Conservation (phyloP, 2,329 filamentous ascomycete genomes). For the Colletotrichum sp. region DNA sequence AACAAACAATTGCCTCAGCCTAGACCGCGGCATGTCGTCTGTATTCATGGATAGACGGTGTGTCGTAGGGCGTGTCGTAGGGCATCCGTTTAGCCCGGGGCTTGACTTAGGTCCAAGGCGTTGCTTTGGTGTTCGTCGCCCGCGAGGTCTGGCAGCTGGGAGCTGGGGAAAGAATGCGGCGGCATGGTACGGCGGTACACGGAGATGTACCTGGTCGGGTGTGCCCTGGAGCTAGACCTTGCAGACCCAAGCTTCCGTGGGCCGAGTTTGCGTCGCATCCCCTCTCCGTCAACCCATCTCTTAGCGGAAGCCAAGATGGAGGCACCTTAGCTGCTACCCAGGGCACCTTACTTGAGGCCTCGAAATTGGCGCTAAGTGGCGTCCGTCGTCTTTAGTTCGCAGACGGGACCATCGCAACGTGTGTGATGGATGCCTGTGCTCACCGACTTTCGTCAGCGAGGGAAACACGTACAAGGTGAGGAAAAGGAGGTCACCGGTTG, state of each 20-base stretch:
- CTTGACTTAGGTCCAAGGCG: neutral
- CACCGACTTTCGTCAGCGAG: slow-evolving; percentile 7
- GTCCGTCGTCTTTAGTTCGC: neutral
- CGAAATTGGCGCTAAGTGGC: slow-evolving; percentile 2
- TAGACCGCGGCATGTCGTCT: neutral
- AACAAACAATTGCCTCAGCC: neutral
- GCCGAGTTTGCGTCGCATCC: slow-evolving; percentile 19
- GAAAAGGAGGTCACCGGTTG: neutral
- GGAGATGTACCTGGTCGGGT: neutral
- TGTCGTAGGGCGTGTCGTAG: neutral
- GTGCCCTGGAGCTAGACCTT: slow-evolving; percentile 17
- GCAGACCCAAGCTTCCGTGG: slow-evolving; percentile 11
- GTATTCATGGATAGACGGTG: neutral
- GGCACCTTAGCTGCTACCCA: slow-evolving; percentile 17
- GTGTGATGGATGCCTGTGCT: slow-evolving; percentile 6
- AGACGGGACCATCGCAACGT: slow-evolving; percentile 1
- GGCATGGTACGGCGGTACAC: neutral
- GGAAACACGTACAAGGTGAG: neutral
- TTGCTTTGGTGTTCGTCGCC: neutral
- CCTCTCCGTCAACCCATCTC: slow-evolving; percentile 19
- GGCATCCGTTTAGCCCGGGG: neutral
- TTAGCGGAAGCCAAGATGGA: slow-evolving; percentile 16
- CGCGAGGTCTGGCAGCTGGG: neutral
- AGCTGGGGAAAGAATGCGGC: neutral
- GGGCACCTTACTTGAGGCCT: slow-evolving; percentile 16